A percentile compares a stretch with the other conserved stretches of the same genome.
phyloP scores from a whole-genome alignment of 129 eudicot species.

The Chrysanthemum makinoi region DNA sequence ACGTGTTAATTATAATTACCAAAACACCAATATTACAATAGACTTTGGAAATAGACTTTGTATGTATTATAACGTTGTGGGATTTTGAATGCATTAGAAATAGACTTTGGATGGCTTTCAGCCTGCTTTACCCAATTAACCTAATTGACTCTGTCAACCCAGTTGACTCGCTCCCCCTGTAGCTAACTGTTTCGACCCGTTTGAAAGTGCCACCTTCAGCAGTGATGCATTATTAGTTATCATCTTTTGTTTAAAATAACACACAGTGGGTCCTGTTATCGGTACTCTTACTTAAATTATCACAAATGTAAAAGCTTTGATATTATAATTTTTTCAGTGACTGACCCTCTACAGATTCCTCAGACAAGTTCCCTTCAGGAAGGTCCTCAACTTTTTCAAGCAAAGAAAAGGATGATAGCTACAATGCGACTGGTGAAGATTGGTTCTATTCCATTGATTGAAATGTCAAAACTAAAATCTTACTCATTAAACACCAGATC shows the following conservation, averaged over 20 bases:
- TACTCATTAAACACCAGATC: slow-evolving; percentile 54
- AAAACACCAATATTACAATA: no score
- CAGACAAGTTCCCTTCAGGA: slow-evolving; percentile 42
- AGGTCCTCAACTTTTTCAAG: slow-evolving; percentile 25
- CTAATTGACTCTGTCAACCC: no score
- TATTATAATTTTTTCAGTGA: slow-evolving; percentile 18
- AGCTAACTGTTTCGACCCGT: no score
- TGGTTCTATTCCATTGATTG: slow-evolving; percentile 58
- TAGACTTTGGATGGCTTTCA: no score
- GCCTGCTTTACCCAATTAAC: neutral
- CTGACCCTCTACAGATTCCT: slow-evolving; percentile 42
- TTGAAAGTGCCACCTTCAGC: neutral
- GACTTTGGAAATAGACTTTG: no score
- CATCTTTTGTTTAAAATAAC: neutral
- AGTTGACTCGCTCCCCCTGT: no score
- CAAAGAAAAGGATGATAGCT: slow-evolving; percentile 58
- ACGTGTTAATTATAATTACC: no score
- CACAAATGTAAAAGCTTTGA: slow-evolving; percentile 1
- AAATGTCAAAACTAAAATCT: slow-evolving; percentile 65
- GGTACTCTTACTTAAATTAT: neutral
- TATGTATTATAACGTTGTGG: no score
- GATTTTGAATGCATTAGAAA: no score
- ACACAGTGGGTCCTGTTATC: neutral
- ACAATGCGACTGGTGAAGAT: slow-evolving; percentile 56
- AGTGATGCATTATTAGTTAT: slow-evolving; percentile 14